A percentile compares a stretch with the other conserved stretches of the same genome.
Conservation (phyloP, 2,329 filamentous ascomycete genomes). For the Decorospora gaudefroyi region DNA sequence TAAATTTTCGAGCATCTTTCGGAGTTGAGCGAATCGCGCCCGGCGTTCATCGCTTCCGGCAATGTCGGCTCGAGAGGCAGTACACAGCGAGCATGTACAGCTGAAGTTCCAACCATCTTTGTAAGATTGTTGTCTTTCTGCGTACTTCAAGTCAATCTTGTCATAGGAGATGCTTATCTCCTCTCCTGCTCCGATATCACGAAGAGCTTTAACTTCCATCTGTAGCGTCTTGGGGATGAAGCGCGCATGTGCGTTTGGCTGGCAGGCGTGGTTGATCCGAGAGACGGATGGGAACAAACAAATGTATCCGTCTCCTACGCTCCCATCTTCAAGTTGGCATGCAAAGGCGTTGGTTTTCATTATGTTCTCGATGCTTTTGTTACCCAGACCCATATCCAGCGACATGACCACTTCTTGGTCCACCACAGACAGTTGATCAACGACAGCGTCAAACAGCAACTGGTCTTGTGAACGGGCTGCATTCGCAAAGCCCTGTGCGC, state of each 20-base stretch:
- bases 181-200: slow-evolving; percentile 25
- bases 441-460: slow-evolving; percentile 17
- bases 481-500: slow-evolving; percentile 22
- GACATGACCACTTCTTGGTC: slow-evolving; percentile 15
- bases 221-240: slow-evolving; percentile 25
- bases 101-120: slow-evolving; percentile 29
- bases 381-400: slow-evolving; percentile 24
- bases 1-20: slow-evolving; percentile 19
- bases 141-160: slow-evolving; percentile 22
- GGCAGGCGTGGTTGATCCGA: slow-evolving; percentile 34
- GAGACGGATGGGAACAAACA: slow-evolving; percentile 31
- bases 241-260: slow-evolving; percentile 29
- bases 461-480: slow-evolving; percentile 16
- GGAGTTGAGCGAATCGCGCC: slow-evolving; percentile 22
- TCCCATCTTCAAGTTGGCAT: slow-evolving; percentile 28
- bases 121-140: slow-evolving; percentile 26
- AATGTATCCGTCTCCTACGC: slow-evolving; percentile 27
- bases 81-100: slow-evolving; percentile 31
- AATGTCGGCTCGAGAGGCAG: slow-evolving; percentile 18
- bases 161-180: slow-evolving; percentile 34
- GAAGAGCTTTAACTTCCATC: slow-evolving; percentile 31
- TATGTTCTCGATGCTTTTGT: slow-evolving; percentile 23
- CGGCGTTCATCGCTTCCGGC: slow-evolving; percentile 27
- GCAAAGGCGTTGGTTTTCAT: slow-evolving; percentile 35
- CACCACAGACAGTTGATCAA: slow-evolving; percentile 12